A percentile compares a stretch with the other conserved stretches of the same genome.
Conservation (phyloP, 306 rosid genomes). For the Acacia crassicarpa region DNA sequence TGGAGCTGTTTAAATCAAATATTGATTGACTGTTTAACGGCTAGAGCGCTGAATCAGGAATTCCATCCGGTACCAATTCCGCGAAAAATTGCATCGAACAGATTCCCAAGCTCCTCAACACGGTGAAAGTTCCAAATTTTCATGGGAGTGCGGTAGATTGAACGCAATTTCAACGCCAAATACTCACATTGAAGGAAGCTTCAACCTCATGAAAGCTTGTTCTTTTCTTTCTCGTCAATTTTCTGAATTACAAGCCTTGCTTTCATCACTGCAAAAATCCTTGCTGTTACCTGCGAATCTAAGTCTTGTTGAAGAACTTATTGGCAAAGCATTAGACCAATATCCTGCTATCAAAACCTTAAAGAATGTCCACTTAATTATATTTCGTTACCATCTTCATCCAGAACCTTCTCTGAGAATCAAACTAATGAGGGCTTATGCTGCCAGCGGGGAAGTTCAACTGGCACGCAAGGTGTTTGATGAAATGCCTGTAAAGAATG, state of each 20-base stretch:
- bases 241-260: background rate
- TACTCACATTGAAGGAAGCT: background rate
- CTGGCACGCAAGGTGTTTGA: background rate
- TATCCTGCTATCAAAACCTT: background rate
- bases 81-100: background rate
- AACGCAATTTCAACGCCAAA: background rate
- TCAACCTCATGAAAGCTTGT: background rate
- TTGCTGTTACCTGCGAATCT: background rate
- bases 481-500: background rate
- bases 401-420: background rate
- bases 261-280: background rate
- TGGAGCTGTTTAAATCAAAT: too few species aligned
- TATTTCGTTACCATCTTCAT: background rate
- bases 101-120: background rate
- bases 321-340: background rate
- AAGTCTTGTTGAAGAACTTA: background rate
- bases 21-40: too few species aligned
- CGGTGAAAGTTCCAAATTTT: background rate
- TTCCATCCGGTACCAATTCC: background rate
- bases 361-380: background rate
- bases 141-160: background rate
- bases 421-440: background rate
- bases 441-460: background rate
- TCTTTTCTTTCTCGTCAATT: background rate
- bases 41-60: too few species aligned